phyloP scores from a whole-genome alignment of 129 eudicot species.

The Apium graveolens region DNA sequence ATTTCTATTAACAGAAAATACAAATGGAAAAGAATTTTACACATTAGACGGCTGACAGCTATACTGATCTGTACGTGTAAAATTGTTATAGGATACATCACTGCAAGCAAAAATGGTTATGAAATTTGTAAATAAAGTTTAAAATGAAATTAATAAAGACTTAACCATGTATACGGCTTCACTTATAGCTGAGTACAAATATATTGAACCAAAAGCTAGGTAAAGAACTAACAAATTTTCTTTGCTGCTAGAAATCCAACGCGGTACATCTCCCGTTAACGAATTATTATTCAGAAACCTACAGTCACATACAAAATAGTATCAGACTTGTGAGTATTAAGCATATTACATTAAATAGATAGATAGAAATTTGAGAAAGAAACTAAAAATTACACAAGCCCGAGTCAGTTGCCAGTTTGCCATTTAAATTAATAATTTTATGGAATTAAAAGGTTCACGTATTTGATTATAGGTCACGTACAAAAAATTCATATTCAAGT shows the following conservation, averaged over 20 bases:
- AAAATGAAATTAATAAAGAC: neutral
- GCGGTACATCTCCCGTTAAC: constrained; percentile 24
- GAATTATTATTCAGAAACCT: constrained; percentile 36
- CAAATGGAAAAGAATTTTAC: constrained; percentile 18
- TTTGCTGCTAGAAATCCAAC: constrained; percentile 22
- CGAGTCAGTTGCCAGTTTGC: neutral
- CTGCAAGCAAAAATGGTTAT: neutral
- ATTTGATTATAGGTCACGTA: constrained; percentile 11
- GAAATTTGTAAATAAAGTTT: neutral
- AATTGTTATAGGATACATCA: constrained; percentile 39
- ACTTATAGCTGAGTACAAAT: neutral
- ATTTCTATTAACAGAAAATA: neutral
- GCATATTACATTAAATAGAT: neutral
- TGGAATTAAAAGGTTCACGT: neutral
- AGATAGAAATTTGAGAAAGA: neutral
- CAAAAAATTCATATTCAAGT: constrained; percentile 12
- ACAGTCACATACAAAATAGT: constrained; percentile 6
- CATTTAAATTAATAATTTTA: neutral
- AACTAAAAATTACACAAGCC: neutral
- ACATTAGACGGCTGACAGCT: constrained; percentile 25
- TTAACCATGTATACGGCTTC: neutral
- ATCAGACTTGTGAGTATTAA: constrained; percentile 2
- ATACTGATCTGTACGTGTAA: constrained; percentile 15
- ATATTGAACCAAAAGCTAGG: neutral
- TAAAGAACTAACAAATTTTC: constrained; percentile 18